phyloP scores from a whole-genome alignment of 2,329 filamentous ascomycete species.

The Leptodontidium sp. region DNA sequence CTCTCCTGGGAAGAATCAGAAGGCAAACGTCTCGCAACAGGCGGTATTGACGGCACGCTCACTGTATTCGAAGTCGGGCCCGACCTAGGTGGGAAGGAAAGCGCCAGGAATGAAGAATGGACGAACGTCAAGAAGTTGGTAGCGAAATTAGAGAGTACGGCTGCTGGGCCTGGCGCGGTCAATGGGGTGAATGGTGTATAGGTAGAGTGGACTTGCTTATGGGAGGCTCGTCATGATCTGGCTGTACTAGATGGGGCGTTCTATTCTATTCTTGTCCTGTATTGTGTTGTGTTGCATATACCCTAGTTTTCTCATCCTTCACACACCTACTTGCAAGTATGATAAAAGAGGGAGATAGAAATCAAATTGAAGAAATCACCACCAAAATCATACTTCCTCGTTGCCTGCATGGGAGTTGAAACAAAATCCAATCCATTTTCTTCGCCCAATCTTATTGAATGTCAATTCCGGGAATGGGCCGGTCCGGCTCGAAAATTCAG shows the following conservation, averaged over 20 bases:
- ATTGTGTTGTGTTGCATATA: slow-evolving; percentile 38
- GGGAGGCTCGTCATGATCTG: slow-evolving; percentile 3
- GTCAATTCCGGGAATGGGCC: background rate
- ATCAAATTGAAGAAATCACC: slow-evolving; percentile 8
- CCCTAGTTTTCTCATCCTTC: slow-evolving; percentile 32
- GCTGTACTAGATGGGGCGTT: slow-evolving; percentile 38
- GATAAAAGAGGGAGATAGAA: background rate
- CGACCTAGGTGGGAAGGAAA: slow-evolving; percentile 84
- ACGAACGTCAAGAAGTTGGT: slow-evolving; percentile 90
- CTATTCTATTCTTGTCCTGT: slow-evolving; percentile 17
- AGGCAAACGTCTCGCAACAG: slow-evolving; percentile 85
- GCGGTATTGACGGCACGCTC: slow-evolving; percentile 88
- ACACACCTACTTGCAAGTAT: background rate
- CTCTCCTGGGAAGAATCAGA: slow-evolving; percentile 92
- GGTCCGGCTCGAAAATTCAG: no score
- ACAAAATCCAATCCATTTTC: no score
- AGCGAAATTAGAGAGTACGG: slow-evolving; percentile 69
- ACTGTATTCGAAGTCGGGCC: slow-evolving; percentile 92
- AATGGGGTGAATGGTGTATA: slow-evolving; percentile 40
- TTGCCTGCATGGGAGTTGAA: no score
- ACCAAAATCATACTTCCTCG: background rate
- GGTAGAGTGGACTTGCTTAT: background rate
- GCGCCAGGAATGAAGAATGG: slow-evolving; percentile 89
- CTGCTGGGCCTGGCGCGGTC: slow-evolving; percentile 18
- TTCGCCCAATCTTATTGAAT: background rate